Evolutionary conservation across 2,329 filamentous ascomycete species (phyloP), one percentile per base, ranked within the genome.

Genomic region (Pseudogymnoascus sp.): DNA sequence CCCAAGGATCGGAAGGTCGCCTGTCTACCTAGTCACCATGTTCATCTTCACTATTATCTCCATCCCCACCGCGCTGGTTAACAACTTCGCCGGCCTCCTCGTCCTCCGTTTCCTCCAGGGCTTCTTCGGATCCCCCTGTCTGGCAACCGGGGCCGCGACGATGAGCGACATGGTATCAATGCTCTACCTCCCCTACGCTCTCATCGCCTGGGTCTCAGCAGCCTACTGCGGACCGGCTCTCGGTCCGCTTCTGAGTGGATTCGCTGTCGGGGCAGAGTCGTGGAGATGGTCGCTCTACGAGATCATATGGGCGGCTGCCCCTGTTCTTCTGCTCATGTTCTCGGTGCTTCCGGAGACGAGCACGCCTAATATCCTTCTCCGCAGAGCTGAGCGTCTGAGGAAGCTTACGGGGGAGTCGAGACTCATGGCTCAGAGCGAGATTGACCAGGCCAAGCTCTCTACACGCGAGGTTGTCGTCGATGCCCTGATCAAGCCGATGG

Each of bases 1-100:
- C 21, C 86, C 88, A 0, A 71, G 79, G 53, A 81, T 90, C 60
- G 88, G 88, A 2, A 80, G 88, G 5, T 90, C 87, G 68, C 83
- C 84, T 0, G 82, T 88, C 5, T 91, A 91, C 73, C 82, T 88
- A 37, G 72, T 83, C 67, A 87, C 87, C 8, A 87, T 90, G 76
- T 82, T 82, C 64, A 76, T 90, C 28, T 91, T 90, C 71, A 84
- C 88, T 59, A 80, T 90, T 65, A 73, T 91, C 9, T 84, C 82
- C 5, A 80, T 90, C 14, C 87, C 87, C 0, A 84, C 86, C 0
- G 84, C 86, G 0, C 72, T 90, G 0, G 84, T 84, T 3, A 74
- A 82, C 49, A 88, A 86, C 75, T 88, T 86, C 61, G 75, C 83
- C 0, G 85, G 85, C 0, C 77, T 91, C 8, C 79, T 89, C 68